Evolutionary conservation across 2,329 filamentous ascomycete species (phyloP), one percentile per base, ranked within the genome.

Genomic region (Xylariaceae sp.): DNA sequence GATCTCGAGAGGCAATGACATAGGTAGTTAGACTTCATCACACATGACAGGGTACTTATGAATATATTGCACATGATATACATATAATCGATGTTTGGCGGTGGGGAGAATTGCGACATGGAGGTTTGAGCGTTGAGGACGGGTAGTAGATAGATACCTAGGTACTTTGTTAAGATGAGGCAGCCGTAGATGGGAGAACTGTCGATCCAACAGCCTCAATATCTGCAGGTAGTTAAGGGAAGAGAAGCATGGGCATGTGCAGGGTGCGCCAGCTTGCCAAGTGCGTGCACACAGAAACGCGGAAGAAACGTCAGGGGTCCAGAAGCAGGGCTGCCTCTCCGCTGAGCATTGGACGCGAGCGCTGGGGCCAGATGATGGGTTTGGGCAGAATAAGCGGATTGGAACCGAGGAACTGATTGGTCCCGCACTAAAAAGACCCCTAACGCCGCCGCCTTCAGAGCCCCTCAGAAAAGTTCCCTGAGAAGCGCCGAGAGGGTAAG

Each of bases 161-260:
- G 29, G 30, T 43, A 43, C 47, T n/a, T 18, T 11, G 36, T 32
- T 40, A 21, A 30, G 54, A 53, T 30, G 40, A 57, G 50, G 55
- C 50, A 37, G 46, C 27, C 37, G 41, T 46, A 54, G 50, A 50
- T 47, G 50, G 45, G 36, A 39, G 26, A 21, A 40, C 24, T 51
- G 50, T 50, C 50, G 55, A 54, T 57, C 50, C 55, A 50, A 53
- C 50, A 57, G 55, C 55, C 55, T 54, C 50, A 57, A 49, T 44
- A 50, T 44, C 50, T 54, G 46, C 54, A 54, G n/a, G n/a, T n/a
- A n/a, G 46, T 50, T 42, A 54, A 52, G 54, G 43, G 32, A 18
- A 27, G n/a, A 35, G 40, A 29, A 50, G 16, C 21, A 16, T 23
- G 33, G 36, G 33, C 46, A 33, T 41, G 35, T 24, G 46, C n/a